Base-by-base conservation (phyloP, 768 basidiomycete genomes). In the Podaxis carcinomalis region DNA sequence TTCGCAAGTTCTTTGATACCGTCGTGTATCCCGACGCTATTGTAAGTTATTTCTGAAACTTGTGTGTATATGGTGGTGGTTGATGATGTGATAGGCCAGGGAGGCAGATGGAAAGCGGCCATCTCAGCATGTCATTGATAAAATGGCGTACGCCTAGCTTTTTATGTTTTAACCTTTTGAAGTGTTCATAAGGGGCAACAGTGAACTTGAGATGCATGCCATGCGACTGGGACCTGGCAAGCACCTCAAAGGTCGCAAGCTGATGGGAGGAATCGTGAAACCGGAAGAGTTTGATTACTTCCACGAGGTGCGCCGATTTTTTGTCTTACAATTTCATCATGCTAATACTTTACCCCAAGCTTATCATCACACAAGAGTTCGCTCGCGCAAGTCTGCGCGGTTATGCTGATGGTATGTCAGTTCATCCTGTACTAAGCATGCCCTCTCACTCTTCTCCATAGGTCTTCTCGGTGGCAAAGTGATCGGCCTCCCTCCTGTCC, bases 171-270 rank as follows among this genome's bases (percentile, higher is more conserved):
- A 84, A 83, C 73, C 79, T 85, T 65, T 82, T 81, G 14, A 19
- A 75, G 76, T 56, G 16, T 23, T 55, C 39, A 54, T 32, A 1
- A 64, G 7, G 37, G 7, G 6, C n/a, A 27, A 21, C 52, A 89
- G 87, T 23, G 85, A 81, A 35, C 39, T 85, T 39, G 86, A 93
- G 66, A 65, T 97, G 50, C 89, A 93, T 68, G 90, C 93, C 13
- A 97, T 98, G 95, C 85, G 94, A 32, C 75, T 95, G 76, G 96
- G 96, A 21, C 96, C 96, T 7, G 94, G 93, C 21, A 93, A 94
- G 71, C 95, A 98, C 68, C 82, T 98, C 10, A 80, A 89, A 70
- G 95, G 95, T 4, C 81, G 84, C 14, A 82, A 75, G 10, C 77
- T 99, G n/a, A 87, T 94, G 81, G 85, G 83, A 56, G 95, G 93